Conservation (phyloP, 805 yeast genomes). For the Zygotorulaspora florentina region DNA sequence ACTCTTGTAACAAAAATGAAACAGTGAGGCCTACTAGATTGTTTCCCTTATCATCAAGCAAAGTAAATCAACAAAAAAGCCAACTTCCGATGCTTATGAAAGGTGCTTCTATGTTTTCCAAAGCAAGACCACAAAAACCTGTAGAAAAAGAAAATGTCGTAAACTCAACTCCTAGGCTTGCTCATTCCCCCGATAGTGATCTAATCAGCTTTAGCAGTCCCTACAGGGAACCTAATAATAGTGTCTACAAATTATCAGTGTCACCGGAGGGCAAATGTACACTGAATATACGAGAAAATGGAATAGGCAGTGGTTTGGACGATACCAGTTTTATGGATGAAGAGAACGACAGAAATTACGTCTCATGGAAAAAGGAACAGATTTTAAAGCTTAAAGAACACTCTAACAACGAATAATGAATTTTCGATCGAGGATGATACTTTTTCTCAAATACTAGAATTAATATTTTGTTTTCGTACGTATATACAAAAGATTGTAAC, state of each 20-base stretch:
- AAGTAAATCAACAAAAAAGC: conserved; percentile 16
- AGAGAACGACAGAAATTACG: conserved; percentile 27
- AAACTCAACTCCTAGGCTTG: conserved; percentile 13
- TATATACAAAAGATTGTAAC: conserved; percentile 18
- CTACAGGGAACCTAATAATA: conserved; percentile 28
- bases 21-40: conserved; percentile 23
- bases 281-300: conserved; percentile 23
- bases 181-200: conserved; percentile 2
- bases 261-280: conserved; percentile 33
- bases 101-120: conserved; percentile 3
- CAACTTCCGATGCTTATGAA: conserved; percentile 22
- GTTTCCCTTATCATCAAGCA: conserved; percentile 24
- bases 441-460: not conserved
- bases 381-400: conserved; percentile 26
- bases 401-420: conserved; percentile 2
- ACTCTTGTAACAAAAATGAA: conserved; percentile 6
- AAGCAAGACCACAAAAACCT: conserved; percentile 1
- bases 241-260: conserved; percentile 29
- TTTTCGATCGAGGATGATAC: conserved; percentile 5
- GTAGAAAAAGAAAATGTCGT: conserved; percentile 13
- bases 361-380: conserved; percentile 31
- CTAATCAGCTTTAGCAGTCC: conserved; percentile 23
- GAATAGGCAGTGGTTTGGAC: conserved; percentile 21
- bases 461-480: conserved; percentile 21
- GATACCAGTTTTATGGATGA: conserved; percentile 33